Base-by-base conservation (phyloP, 2,329 filamentous ascomycete genomes). In the Aspergillus fijiensis region DNA sequence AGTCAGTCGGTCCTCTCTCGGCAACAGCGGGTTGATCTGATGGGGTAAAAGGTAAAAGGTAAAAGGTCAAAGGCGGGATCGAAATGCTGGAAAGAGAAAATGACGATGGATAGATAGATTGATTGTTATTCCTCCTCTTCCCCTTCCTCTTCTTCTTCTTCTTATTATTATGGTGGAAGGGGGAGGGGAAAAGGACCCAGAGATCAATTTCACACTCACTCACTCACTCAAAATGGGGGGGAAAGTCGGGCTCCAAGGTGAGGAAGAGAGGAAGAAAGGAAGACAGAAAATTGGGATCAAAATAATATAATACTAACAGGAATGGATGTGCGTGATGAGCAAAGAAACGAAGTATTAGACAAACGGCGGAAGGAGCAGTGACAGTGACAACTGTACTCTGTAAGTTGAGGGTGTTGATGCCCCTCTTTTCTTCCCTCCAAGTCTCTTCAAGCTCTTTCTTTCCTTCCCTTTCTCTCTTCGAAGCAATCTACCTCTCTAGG, bases 341-440 rank as follows among this genome's bases (percentile, higher is more conserved):
- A 51, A 48, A 35, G 33, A 55, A 49, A 12, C 49, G 53, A 55
- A 49, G 42, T 49, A 55, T 55, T 42, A 52, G 31, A 56, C 49
- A 57, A 56, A 57, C 48, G 39, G 39, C 39, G 31, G 23, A 23
- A 23, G 23, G 23, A 23, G 23, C 23, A 23, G 23, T 23, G 23
- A 23, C 23, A 23, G 23, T 1, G 23, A 23, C 23, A 23, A 23
- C 23, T 23, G 23, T 19, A 19, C 19, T 19, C 19, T 19, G 19
- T 23, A 23, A 35, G 14, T 12, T 35, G 33, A 35, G 14, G 33
- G 11, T 35, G 58, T 25, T 33, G 52, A 55, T 55, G 47, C 27
- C 25, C 27, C 47, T 55, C 33, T 55, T 52, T 59, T 56, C 47
- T 55, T 31, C 23, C 42, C 25, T 51, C 49, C 47, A n/a, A 16